phyloP scores from a whole-genome alignment of 352 stramenopile genomes.

The Phytophthora vignae region DNA sequence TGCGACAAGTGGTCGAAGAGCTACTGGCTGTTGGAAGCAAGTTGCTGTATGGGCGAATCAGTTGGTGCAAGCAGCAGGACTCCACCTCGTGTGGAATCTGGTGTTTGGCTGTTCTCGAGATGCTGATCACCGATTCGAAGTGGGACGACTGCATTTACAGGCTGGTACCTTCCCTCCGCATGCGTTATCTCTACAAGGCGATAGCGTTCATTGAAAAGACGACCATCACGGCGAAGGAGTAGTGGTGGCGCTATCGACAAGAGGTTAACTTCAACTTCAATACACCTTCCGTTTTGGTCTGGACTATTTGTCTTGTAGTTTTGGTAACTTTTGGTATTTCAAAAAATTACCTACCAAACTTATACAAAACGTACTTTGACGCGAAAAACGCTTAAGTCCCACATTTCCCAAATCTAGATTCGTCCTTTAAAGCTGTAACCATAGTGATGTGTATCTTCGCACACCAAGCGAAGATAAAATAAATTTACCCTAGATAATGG shows the following conservation, averaged over 20 bases:
- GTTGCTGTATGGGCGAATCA: too few relatives aligned
- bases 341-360: not conserved
- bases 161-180: too few relatives aligned
- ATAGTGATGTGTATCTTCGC: not conserved
- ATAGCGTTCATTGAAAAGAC: not conserved
- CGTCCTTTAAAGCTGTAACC: not conserved
- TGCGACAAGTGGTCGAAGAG: too few relatives aligned
- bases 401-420: not conserved
- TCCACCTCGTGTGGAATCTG: not conserved
- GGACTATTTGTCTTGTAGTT: too few relatives aligned
- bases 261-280: not conserved
- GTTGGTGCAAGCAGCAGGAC: not conserved
- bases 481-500: not conserved
- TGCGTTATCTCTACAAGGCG: too few relatives aligned
- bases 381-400: not conserved
- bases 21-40: too few relatives aligned
- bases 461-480: conserved; percentile 2
- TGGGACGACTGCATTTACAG: too few relatives aligned
- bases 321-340: not conserved
- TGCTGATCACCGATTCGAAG: not conserved
- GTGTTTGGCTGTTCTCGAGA: not conserved
- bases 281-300: not conserved
- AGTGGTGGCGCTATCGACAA: not conserved
- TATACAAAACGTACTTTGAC: not conserved
- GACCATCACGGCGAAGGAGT: too few relatives aligned